These are phyloP conservation scores for Pseudodiploospora longispora DNA, from an alignment of 2,329 filamentous ascomycete species.

Conservation along the genomic window DNA sequence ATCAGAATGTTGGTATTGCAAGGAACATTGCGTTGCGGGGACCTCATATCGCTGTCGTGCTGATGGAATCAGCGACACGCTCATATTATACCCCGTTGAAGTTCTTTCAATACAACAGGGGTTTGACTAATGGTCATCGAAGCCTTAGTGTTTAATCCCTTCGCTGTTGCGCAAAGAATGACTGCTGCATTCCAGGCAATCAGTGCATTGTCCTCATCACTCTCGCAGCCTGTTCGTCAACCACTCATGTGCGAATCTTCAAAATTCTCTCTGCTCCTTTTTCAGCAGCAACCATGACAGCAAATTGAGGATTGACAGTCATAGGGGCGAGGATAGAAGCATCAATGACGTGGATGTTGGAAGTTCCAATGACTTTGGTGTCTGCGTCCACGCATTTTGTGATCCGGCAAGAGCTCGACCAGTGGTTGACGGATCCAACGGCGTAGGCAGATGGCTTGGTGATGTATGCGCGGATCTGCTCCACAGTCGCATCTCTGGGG, in stretches of 20 bases:
- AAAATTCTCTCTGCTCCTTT: conserved; percentile 40
- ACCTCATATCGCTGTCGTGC: no score
- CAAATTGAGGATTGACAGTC: conserved; percentile 47
- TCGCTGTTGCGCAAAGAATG: no score
- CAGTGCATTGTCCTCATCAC: no score
- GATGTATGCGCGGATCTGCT: conserved; percentile 41
- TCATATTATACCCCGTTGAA: no score
- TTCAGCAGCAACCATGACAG: conserved; percentile 46
- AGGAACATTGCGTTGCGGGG: no score
- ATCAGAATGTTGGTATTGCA: no score
- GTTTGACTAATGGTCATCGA: no score
- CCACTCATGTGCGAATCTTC: neutral
- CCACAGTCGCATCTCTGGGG: conserved; percentile 33
- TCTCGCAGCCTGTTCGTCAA: no score
- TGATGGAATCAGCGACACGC: no score
- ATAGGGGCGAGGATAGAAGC: conserved; percentile 40
- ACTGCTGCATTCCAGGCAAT: no score
- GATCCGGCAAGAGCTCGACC: conserved; percentile 44
- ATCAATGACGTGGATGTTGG: conserved; percentile 45
- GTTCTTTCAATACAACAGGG: no score
- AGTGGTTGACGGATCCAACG: conserved; percentile 43
- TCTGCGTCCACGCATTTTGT: conserved; percentile 39
- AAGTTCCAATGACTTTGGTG: conserved; percentile 37
- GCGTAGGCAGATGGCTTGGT: conserved; percentile 40
- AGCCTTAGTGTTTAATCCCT: no score